These are phyloP conservation scores for Ophiostoma pallidulum DNA, from an alignment of 2,329 filamentous ascomycete genomes.

Conservation along the genomic window DNA sequence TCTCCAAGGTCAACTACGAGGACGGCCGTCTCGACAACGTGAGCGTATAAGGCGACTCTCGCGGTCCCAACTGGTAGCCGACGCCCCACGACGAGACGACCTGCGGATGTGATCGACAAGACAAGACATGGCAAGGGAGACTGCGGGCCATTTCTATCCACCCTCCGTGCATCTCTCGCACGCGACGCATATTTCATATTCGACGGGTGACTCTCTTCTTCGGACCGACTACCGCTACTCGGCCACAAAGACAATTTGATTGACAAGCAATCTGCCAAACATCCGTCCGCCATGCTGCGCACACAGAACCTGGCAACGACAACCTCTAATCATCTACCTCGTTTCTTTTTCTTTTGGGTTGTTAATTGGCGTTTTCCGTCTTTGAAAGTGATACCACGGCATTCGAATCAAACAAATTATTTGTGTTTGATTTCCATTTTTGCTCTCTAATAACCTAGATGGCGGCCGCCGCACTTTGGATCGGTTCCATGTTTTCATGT, in stretches of 20 bases:
- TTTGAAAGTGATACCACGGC: constrained; percentile 4
- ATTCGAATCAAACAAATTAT: background rate
- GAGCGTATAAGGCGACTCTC: constrained; percentile 9
- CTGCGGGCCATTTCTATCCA: too few species aligned
- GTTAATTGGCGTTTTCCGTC: constrained; percentile 2
- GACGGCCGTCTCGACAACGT: constrained; percentile 12
- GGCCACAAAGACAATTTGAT: too few species aligned
- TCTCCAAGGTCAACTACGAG: constrained; percentile 16
- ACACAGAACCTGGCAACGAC: too few species aligned
- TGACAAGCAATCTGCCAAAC: too few species aligned
- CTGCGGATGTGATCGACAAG: background rate
- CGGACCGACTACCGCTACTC: too few species aligned
- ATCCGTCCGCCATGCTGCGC: too few species aligned
- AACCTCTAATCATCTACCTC: too few species aligned
- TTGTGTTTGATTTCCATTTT: background rate
- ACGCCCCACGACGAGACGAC: background rate
- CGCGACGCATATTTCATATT: too few species aligned
- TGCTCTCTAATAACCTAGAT: background rate
- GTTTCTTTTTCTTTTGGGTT: background rate
- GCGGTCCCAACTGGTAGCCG: background rate
- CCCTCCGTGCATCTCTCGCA: too few species aligned
- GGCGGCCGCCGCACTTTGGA: background rate
- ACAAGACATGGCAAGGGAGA: too few species aligned
- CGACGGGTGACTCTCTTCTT: too few species aligned
- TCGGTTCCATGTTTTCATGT: background rate